Conservation (phyloP, 1,284 basidiomycete species). For the Gomphus sp. region DNA sequence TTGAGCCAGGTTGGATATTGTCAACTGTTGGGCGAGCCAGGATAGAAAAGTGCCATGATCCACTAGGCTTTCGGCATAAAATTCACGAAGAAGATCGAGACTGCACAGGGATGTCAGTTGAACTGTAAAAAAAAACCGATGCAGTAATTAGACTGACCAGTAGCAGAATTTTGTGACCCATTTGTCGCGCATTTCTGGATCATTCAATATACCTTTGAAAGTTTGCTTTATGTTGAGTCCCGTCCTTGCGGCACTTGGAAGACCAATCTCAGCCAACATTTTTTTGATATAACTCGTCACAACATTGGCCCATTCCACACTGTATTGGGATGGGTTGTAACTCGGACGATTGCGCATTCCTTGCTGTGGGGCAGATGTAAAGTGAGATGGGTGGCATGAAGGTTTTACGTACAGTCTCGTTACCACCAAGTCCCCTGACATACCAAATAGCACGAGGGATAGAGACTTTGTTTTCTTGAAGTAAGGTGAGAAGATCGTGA, state of each 20-base stretch:
- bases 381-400: neutral
- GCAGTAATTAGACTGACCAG: conserved; percentile 38
- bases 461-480: conserved; percentile 76
- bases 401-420: conserved; percentile 68
- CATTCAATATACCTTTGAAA: conserved; percentile 68
- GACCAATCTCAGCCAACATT: conserved; percentile 75
- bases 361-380: conserved; percentile 31
- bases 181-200: conserved; percentile 55
- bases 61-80: conserved; percentile 76
- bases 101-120: conserved; percentile 27
- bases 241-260: conserved; percentile 69
- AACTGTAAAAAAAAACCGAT: too few species aligned
- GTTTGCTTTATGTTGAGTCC: conserved; percentile 72
- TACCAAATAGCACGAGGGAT: conserved; percentile 92
- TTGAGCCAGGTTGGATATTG: conserved; percentile 74
- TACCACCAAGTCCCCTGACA: conserved; percentile 87
- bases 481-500: conserved; percentile 81
- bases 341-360: conserved; percentile 63
- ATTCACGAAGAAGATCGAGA: conserved; percentile 63
- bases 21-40: conserved; percentile 80
- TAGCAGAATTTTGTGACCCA: conserved; percentile 82
- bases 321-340: conserved; percentile 77
- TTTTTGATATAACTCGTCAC: conserved; percentile 87
- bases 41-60: conserved; percentile 72
- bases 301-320: conserved; percentile 82